Evolutionary conservation across 768 basidiomycete species (phyloP).

Genomic region (Tubosaeta sp.): DNA sequence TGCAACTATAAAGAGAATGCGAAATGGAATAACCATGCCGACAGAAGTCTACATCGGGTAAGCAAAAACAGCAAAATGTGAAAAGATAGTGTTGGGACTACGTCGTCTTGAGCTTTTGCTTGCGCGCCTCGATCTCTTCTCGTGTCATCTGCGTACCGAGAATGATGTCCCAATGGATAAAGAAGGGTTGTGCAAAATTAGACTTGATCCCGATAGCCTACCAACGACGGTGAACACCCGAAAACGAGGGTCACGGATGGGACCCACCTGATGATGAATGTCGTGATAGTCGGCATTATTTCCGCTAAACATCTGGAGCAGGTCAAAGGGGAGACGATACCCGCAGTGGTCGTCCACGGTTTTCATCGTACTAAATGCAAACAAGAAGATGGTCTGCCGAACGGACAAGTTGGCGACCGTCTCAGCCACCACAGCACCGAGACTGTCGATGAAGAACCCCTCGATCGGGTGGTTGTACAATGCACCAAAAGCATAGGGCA

Average conservation of each 20-base stretch:
- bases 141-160: constrained; percentile 84
- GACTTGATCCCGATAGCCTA: constrained; percentile 78
- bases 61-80: background rate
- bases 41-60: background rate
- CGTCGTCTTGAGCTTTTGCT: constrained; percentile 30
- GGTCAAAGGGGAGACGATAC: constrained; percentile 87
- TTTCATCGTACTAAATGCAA: constrained; percentile 80
- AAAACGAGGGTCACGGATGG: background rate
- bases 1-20: background rate
- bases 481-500: constrained; percentile 95
- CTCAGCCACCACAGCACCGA: constrained; percentile 80
- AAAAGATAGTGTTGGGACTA: background rate
- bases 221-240: background rate
- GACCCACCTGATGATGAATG: constrained; percentile 87
- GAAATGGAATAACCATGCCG: background rate
- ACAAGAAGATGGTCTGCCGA: constrained; percentile 82
- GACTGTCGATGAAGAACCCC: constrained; percentile 83
- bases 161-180: constrained; percentile 87
- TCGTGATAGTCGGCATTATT: constrained; percentile 98
- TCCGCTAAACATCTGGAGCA: constrained; percentile 73
- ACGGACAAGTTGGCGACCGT: constrained; percentile 59
- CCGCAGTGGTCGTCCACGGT: constrained; percentile 97
- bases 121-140: constrained; percentile 55
- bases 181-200: constrained; percentile 96
- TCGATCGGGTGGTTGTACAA: constrained; percentile 97